Evolutionary conservation across 2,329 filamentous ascomycete genomes (phyloP).

Genomic region (Mycosphaerelloides madeirae): DNA sequence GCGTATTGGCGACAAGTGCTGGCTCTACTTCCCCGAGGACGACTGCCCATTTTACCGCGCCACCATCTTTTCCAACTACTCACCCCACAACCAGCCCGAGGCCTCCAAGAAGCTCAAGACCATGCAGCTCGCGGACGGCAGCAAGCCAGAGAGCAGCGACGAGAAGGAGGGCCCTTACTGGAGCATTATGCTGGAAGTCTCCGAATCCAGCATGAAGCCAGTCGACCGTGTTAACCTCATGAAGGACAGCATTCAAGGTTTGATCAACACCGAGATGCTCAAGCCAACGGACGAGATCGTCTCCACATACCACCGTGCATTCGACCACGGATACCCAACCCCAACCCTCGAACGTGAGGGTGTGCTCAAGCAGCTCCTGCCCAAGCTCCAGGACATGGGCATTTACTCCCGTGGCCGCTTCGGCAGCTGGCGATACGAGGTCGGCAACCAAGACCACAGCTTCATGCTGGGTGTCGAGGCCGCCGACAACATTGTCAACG

Average conservation of each 20-base stretch:
- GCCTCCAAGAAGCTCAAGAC: slow-evolving; percentile 80
- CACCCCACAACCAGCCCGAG: slow-evolving; percentile 92
- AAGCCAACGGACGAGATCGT: slow-evolving; percentile 88
- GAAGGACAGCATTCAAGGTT: slow-evolving; percentile 87
- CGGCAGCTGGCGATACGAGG: slow-evolving; percentile 96
- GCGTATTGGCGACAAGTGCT: slow-evolving; percentile 98
- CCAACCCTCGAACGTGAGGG: slow-evolving; percentile 92
- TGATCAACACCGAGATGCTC: slow-evolving; percentile 98
- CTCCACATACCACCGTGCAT: slow-evolving; percentile 95
- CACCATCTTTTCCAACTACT: slow-evolving; percentile 99
- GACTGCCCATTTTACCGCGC: slow-evolving; percentile 99
- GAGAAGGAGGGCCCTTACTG: slow-evolving; percentile 91
- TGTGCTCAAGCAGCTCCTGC: slow-evolving; percentile 85
- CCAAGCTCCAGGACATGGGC: slow-evolving; percentile 82
- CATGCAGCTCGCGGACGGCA: slow-evolving; percentile 77
- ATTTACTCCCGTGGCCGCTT: slow-evolving; percentile 97
- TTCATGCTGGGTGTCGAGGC: slow-evolving; percentile 97
- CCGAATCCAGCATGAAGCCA: slow-evolving; percentile 91
- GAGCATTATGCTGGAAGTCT: slow-evolving; percentile 99
- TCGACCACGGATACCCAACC: slow-evolving; percentile 97
- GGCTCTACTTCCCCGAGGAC: slow-evolving; percentile 98
- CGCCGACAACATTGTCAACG: slow-evolving; percentile 82
- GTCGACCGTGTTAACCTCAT: slow-evolving; percentile 82
- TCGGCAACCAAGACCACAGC: slow-evolving; percentile 93
- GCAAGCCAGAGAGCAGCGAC: slow-evolving; percentile 66